A percentile compares a stretch with the other conserved stretches of the same genome.
Evolutionary conservation across 1,139 yeast genomes (phyloP).

Genomic region (Blastobotrys arbuscula): DNA sequence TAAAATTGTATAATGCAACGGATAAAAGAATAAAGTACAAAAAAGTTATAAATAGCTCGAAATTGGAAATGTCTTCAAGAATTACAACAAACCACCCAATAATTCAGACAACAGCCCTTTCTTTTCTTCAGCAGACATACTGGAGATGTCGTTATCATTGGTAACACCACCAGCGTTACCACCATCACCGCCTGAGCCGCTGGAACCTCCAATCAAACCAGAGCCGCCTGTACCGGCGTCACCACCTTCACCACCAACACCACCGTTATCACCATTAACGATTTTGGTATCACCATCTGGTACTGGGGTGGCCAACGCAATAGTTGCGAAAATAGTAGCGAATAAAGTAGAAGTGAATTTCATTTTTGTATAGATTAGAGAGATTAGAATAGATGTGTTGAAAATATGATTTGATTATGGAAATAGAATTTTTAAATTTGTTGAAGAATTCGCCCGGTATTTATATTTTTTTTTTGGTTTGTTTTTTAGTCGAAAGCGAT

Average conservation of each 20-base stretch:
- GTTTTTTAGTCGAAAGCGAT: too few relatives aligned
- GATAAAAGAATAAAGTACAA: too few relatives aligned
- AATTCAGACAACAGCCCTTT: neutral
- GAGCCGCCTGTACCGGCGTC: neutral
- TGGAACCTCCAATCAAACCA: neutral
- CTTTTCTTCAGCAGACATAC: neutral
- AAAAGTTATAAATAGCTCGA: too few relatives aligned
- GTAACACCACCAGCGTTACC: neutral
- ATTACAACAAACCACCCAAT: neutral
- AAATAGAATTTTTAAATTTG: neutral
- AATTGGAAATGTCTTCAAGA: too few relatives aligned
- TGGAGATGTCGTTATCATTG: neutral
- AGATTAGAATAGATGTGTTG: neutral
- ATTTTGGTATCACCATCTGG: neutral
- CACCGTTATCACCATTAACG: constrained; percentile 3
- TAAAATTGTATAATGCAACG: too few relatives aligned
- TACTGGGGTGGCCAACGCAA: constrained; percentile 1
- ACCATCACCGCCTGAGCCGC: neutral
- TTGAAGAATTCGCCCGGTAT: neutral
- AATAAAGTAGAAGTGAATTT: constrained; percentile 5
- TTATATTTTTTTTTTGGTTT: too few relatives aligned
- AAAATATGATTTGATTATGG: neutral
- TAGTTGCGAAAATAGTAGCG: neutral
- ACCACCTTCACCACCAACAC: constrained; percentile 2
- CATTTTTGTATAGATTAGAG: too few relatives aligned